phyloP scores from a whole-genome alignment of 2,329 filamentous ascomycete species.

The Fusarium palustre region DNA sequence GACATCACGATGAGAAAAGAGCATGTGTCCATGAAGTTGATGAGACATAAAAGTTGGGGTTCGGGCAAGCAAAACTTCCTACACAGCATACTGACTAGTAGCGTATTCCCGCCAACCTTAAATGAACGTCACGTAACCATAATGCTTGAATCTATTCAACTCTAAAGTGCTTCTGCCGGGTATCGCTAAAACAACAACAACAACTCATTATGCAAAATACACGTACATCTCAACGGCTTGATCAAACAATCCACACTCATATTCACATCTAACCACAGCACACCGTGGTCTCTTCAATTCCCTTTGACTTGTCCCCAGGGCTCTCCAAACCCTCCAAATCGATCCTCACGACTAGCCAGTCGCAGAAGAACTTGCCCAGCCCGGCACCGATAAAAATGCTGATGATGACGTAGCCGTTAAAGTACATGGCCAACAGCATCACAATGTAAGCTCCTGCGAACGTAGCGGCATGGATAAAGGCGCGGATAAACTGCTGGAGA shows the following conservation, averaged over 20 bases:
- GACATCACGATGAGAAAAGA: background rate
- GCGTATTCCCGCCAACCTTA: background rate
- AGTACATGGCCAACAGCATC: conserved; percentile 75
- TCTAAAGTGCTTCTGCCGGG: conserved; percentile 14
- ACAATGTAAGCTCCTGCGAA: conserved; percentile 82
- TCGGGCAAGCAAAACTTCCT: too few species aligned
- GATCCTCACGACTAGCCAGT: conserved; percentile 63
- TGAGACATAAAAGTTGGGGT: too few species aligned
- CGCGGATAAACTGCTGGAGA: conserved; percentile 73
- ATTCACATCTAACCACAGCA: conserved; percentile 56
- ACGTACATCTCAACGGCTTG: background rate
- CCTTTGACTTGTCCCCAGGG: conserved; percentile 43
- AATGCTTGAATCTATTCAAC: background rate
- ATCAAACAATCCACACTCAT: background rate
- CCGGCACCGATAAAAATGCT: conserved; percentile 73
- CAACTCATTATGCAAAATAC: conserved; percentile 11
- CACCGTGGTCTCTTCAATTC: conserved; percentile 60
- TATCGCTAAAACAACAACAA: conserved; percentile 38
- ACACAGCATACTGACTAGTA: too few species aligned
- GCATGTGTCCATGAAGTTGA: too few species aligned
- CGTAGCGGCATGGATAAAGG: conserved; percentile 74
- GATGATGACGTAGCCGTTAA: conserved; percentile 80
- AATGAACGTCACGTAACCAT: background rate
- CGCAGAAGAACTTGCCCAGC: conserved; percentile 65
- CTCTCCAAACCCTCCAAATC: conserved; percentile 47